These are phyloP conservation scores for Lentinula boryana DNA, from an alignment of 768 basidiomycete species.

Conservation along the genomic window DNA sequence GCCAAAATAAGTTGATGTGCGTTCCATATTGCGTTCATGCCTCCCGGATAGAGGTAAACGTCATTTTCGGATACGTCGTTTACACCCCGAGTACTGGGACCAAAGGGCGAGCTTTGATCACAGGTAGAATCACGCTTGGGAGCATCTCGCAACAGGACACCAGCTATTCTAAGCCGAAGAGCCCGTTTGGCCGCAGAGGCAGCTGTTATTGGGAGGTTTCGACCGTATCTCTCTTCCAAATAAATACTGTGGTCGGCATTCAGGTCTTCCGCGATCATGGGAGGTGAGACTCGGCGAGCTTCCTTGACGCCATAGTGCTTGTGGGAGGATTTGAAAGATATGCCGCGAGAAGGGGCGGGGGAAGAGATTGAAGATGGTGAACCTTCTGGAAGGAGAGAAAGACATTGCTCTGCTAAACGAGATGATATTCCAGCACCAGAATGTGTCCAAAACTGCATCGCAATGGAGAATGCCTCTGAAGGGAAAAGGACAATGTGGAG, in stretches of 20 bases:
- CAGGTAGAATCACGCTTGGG: conserved; percentile 36
- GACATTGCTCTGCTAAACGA: conserved; percentile 76
- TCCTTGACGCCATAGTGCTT: conserved; percentile 50
- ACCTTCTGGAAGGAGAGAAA: conserved; percentile 58
- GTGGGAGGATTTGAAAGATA: conserved; percentile 41
- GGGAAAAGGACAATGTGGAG: conserved; percentile 84
- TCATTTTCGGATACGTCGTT: conserved; percentile 73
- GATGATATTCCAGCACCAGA: conserved; percentile 87
- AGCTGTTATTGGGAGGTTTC: conserved; percentile 73
- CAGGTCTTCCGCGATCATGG: conserved; percentile 35
- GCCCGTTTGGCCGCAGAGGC: conserved; percentile 82
- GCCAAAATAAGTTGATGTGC: conserved; percentile 68
- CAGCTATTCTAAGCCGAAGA: conserved; percentile 84
- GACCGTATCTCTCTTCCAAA: conserved; percentile 91
- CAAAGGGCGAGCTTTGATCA: conserved; percentile 38
- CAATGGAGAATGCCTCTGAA: conserved; percentile 48
- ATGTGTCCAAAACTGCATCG: conserved; percentile 97
- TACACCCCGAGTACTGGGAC: conserved; percentile 66
- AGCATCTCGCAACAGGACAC: conserved; percentile 66
- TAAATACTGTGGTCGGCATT: conserved; percentile 64
- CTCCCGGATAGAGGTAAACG: conserved; percentile 81
- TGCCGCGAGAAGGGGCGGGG: conserved; percentile 18
- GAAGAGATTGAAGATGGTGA: conserved; percentile 23
- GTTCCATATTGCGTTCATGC: conserved; percentile 95
- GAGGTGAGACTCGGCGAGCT: conserved; percentile 8